phyloP scores from a whole-genome alignment of 73 alveolate species.

The Urostyla sp. region DNA sequence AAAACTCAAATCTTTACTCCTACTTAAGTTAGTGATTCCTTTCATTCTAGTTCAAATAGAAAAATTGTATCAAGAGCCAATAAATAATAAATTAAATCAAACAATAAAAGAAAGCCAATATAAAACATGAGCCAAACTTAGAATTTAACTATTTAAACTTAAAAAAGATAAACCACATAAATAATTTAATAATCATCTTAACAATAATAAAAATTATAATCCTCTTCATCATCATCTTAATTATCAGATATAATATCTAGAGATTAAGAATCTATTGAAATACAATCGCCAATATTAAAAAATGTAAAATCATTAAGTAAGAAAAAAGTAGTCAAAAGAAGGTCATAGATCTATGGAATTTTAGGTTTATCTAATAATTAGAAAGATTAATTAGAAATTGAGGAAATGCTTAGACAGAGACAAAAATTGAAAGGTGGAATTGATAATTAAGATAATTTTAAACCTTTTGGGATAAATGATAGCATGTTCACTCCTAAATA shows the following conservation, averaged over 20 bases:
- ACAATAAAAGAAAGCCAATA: too few relatives aligned
- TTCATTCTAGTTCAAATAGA: too few relatives aligned
- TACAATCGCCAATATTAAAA: background rate
- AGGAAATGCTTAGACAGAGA: conserved; percentile 3
- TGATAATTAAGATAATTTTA: background rate
- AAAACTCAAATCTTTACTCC: too few relatives aligned
- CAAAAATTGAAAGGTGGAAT: background rate
- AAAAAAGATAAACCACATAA: background rate
- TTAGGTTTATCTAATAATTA: conserved; percentile 28
- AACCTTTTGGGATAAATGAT: conserved; percentile 41
- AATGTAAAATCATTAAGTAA: background rate
- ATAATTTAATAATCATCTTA: background rate
- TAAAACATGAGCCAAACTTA: too few relatives aligned
- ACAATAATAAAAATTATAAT: background rate
- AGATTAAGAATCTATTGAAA: background rate
- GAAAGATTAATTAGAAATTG: conserved; percentile 12
- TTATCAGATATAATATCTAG: background rate
- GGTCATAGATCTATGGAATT: conserved; percentile 3
- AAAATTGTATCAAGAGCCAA: too few relatives aligned
- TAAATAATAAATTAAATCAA: too few relatives aligned
- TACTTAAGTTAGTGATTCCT: too few relatives aligned
- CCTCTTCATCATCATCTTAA: background rate
- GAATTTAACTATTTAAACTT: too few relatives aligned
- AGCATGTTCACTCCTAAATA: conserved; percentile 17
- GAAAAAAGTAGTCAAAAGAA: background rate